Conservation (phyloP, 441 rosid species). For the Eruca vesicaria region DNA sequence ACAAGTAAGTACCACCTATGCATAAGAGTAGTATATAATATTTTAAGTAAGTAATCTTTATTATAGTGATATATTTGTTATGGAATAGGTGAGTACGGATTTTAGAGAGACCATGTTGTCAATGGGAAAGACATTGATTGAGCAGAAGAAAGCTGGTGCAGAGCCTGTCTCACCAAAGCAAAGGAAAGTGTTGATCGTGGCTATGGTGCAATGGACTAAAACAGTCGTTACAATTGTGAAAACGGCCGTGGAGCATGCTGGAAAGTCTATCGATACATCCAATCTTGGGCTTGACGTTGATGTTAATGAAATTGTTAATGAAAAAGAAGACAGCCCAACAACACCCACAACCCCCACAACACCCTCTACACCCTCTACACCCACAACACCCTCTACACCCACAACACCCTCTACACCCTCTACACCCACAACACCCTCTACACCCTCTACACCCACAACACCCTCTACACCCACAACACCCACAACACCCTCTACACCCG, state of each 20-base stretch:
- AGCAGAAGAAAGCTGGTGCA: conserved; percentile 22
- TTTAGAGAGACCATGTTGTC: neutral
- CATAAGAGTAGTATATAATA: no score
- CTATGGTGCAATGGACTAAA: conserved; percentile 24
- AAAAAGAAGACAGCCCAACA: neutral
- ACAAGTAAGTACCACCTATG: neutral
- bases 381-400: neutral
- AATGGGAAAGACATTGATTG: conserved; percentile 28
- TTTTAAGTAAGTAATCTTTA: neutral
- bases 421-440: neutral
- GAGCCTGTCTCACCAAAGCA: neutral
- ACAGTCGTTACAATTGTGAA: neutral
- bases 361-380: neutral
- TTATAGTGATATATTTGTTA: neutral
- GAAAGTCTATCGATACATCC: conserved; percentile 13
- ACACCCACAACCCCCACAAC: no score
- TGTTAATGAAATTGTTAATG: conserved; percentile 4
- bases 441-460: neutral
- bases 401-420: neutral
- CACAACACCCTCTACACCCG: neutral
- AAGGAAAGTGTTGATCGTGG: conserved; percentile 1
- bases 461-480: neutral
- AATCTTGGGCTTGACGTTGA: conserved; percentile 27
- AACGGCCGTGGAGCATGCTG: neutral
- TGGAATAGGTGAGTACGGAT: neutral